Base-by-base conservation (phyloP, 106 monocot genomes). In the Allium sativum region DNA sequence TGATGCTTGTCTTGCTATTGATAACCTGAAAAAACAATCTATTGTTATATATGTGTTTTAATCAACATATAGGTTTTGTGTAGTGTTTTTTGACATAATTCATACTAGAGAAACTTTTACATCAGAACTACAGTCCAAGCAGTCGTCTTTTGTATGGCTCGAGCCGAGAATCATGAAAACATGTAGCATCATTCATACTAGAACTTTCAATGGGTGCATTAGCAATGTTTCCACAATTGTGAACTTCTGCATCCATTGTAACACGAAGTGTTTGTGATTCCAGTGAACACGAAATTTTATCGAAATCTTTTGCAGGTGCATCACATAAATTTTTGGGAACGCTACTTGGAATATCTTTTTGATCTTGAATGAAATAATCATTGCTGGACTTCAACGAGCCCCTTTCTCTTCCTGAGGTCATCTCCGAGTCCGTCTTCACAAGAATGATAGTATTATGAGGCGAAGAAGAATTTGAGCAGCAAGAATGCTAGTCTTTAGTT, bases 311-410 rank as follows among this genome's bases (percentile, higher is more conserved):
- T 31, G 31, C 31, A 31, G 31, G n/a, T 19, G 31, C 53, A 67
- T 44, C 19, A 17, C 14, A 1, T 52, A 16, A 9, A 62, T 43
- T 55, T 44, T 40, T 42, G 16, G 54, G 13, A 56, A 52, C 41
- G 60, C 40, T 56, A 46, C 47, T 31, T 2, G 19, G 18, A 55
- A 45, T 17, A 55, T 66, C 45, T 21, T 56, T 18, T 0, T 48
- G 47, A n/a, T 59, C 68, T 40, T 58, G 64, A 52, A 20, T 22
- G 15, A 42, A 50, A 19, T 44, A 31, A 17, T 56, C 45, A 58
- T 57, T 67, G 41, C 62, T 44, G 51, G 55, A 42, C 54, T 61
- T 44, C 44, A 63, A 58, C 7, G 40, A 42, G 54, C 48, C 62
- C 61, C 52, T 8, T 2, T 31, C 31, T 31, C 1, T 31, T 31